These are phyloP conservation scores for Barnettozyma hawaiiensis DNA, from an alignment of 1,139 yeast species.

Conservation along the genomic window DNA sequence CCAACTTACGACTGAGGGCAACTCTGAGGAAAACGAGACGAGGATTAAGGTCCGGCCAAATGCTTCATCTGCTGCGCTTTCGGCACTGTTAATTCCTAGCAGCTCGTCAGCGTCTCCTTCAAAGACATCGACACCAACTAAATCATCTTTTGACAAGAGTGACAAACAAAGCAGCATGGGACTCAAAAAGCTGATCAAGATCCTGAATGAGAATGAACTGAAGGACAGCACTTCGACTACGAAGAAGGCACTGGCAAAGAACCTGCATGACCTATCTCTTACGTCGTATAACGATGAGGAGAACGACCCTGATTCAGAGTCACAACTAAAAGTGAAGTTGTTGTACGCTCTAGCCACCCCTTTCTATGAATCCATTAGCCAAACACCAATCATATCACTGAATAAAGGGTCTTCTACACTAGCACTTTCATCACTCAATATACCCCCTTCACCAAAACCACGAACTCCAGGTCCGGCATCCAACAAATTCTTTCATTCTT, in stretches of 20 bases:
- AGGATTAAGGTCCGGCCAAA: constrained; percentile 29
- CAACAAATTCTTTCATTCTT: constrained; percentile 44
- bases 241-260: constrained; percentile 40
- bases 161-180: constrained; percentile 15
- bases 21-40: constrained; percentile 36
- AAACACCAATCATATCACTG: constrained; percentile 29
- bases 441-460: constrained; percentile 2
- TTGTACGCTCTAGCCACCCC: constrained; percentile 72
- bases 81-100: constrained; percentile 43
- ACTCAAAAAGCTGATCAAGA: constrained; percentile 25
- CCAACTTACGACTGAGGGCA: constrained; percentile 18
- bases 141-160: background rate
- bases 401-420: constrained; percentile 34
- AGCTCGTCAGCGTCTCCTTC: constrained; percentile 3
- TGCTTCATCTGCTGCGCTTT: constrained; percentile 60
- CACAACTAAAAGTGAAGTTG: constrained; percentile 45
- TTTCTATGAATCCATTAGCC: constrained; percentile 47
- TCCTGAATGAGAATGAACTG: constrained; percentile 30
- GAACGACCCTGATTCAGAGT: constrained; percentile 30
- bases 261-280: constrained; percentile 53
- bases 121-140: constrained; percentile 8
- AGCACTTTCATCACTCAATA: constrained; percentile 36
- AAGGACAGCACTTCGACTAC: constrained; percentile 27
- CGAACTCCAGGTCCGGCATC: constrained; percentile 25
- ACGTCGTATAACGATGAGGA: constrained; percentile 27